Base-by-base conservation (phyloP, 495 filamentous ascomycete genomes). In the Chaetomidium leptoderma region DNA sequence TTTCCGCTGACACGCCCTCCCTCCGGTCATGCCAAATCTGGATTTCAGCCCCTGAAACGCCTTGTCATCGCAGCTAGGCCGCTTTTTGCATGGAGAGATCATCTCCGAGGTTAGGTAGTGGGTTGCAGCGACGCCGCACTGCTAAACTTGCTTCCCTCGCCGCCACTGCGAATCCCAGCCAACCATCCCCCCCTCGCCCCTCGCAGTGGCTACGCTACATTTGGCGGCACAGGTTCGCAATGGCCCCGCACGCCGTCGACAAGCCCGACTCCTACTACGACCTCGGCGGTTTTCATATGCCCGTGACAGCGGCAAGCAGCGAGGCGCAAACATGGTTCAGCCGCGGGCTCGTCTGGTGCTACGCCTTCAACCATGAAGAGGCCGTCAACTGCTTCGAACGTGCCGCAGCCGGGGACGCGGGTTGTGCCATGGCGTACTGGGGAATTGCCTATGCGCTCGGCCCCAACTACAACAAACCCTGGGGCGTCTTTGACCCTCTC, bases 391-490 rank as follows among this genome's bases (percentile, higher is more conserved):
- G 85, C 68, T 88, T 87, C 58, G 74, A 83, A 54, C 73, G 77
- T 5, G 82, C 82, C 16, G 79, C 83, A 40, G 61, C 71, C 0
- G 39, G 70, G 36, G 85, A 89, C 60, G 64, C 71, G 0, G 55
- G 63, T 4, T 86, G 81, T 59, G 77, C 79, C 6, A 81, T 88
- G 69, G 85, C 82, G 19, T 80, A 86, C 53, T 89, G 86, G 86
- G 86, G 86, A 0, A 67, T 86, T 3, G 83, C 86, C 0, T 87
- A 81, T 60, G 65, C 81, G 2, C 63, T 86, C 0, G 86, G 86
- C 0, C 85, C 86, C 2, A 88, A 89, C 56, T 89, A 88, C 68
- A 88, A 89, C 62, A 88, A 88, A 64, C 83, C 85, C 0, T 89
- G 86, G 86, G 72, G 81, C 5, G 67, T 79, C 26, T 88, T 88